These are phyloP conservation scores for Lasiosphaeriaceae sp. DNA, from an alignment of 495 filamentous ascomycete species.

Conservation along the genomic window DNA sequence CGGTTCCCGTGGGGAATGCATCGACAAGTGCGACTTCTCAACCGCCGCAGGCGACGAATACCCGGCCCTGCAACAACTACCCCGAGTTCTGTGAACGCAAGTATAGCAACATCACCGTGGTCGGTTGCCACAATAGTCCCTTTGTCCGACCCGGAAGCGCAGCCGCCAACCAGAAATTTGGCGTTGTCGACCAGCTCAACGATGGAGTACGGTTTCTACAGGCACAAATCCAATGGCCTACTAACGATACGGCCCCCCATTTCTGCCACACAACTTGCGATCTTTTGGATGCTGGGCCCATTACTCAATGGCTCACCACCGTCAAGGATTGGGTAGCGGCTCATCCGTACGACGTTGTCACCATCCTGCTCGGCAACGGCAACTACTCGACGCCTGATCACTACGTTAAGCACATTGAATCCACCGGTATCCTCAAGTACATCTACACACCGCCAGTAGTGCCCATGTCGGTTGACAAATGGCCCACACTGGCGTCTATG, in stretches of 20 bases:
- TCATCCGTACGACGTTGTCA: conserved; percentile 89
- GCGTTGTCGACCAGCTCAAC: conserved; percentile 71
- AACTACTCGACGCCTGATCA: conserved; percentile 53
- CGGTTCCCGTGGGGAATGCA: conserved; percentile 28
- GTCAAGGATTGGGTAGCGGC: conserved; percentile 69
- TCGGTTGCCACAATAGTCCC: conserved; percentile 83
- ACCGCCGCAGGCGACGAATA: conserved; percentile 54
- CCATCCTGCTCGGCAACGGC: conserved; percentile 80
- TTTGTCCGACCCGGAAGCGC: conserved; percentile 68
- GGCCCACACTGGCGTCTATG: conserved; percentile 79
- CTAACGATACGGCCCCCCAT: conserved; percentile 51
- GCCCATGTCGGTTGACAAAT: conserved; percentile 67
- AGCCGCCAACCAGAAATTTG: conserved; percentile 71
- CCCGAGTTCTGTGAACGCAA: conserved; percentile 75
- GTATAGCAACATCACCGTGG: conserved; percentile 86
- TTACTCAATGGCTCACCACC: conserved; percentile 65
- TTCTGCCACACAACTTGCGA: conserved; percentile 74
- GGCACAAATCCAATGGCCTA: conserved; percentile 61
- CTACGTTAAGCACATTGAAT: conserved; percentile 51
- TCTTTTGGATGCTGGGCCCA: conserved; percentile 72
- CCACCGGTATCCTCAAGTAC: conserved; percentile 63
- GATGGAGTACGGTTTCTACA: conserved; percentile 90
- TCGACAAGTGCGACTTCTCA: conserved; percentile 33
- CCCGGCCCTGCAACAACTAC: conserved; percentile 80
- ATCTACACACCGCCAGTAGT: conserved; percentile 67